Conservation (phyloP, 2,329 filamentous ascomycete genomes). For the Sporothrix inflata region DNA sequence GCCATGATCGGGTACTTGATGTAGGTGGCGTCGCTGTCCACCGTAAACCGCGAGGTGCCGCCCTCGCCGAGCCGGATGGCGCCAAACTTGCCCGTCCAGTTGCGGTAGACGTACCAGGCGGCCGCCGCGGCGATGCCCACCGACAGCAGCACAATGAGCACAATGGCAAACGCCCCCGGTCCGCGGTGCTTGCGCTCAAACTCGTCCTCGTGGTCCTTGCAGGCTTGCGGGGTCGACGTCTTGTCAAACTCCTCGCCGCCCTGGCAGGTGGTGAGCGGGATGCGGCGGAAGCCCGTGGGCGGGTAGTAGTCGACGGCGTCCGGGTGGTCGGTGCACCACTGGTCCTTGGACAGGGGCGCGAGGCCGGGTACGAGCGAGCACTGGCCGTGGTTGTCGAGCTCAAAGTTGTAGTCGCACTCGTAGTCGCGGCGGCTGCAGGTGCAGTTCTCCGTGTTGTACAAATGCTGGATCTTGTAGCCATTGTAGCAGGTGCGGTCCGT, state of each 20-base stretch:
- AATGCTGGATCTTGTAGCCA: constrained; percentile 67
- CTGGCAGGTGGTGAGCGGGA: constrained; percentile 84
- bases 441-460: constrained; percentile 79
- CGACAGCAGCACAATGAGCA: constrained; percentile 75
- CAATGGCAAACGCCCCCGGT: constrained; percentile 72
- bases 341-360: constrained; percentile 55
- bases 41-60: constrained; percentile 41
- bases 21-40: constrained; percentile 72
- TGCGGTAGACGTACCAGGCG: constrained; percentile 83
- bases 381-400: constrained; percentile 73
- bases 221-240: constrained; percentile 62
- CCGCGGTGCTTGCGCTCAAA: constrained; percentile 69
- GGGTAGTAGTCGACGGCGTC: constrained; percentile 78
- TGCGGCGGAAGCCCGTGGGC: constrained; percentile 83
- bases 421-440: constrained; percentile 82
- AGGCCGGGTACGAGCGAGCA: constrained; percentile 79
- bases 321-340: constrained; percentile 63
- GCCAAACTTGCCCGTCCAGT: constrained; percentile 89
- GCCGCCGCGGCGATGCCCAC: constrained; percentile 69
- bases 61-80: constrained; percentile 86
- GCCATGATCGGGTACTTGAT: constrained; percentile 81
- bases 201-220: constrained; percentile 79
- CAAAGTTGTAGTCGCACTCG: constrained; percentile 97
- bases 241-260: constrained; percentile 78
- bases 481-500: constrained; percentile 80